Evolutionary conservation across 2,329 filamentous ascomycete genomes (phyloP).

Genomic region (Arthrobotrys entomopaga): DNA sequence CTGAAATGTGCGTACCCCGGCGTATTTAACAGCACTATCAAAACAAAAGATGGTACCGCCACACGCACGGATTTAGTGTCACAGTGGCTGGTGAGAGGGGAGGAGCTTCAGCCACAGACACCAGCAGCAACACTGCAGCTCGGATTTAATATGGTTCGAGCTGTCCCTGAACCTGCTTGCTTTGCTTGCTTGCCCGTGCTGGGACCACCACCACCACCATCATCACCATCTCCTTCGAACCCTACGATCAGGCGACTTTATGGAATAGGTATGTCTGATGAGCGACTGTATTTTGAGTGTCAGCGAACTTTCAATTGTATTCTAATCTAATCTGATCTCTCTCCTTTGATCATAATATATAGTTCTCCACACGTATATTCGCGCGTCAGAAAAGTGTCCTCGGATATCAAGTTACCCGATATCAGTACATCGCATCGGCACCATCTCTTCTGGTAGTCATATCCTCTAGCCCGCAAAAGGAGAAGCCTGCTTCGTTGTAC

Average conservation of each 20-base stretch:
- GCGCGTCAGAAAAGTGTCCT: constrained; percentile 18
- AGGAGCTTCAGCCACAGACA: constrained; percentile 38
- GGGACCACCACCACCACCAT: constrained; percentile 7
- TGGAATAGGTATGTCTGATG: too few relatives aligned
- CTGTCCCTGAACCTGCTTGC: constrained; percentile 31
- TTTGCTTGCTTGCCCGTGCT: not conserved
- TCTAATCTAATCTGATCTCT: constrained; percentile 20
- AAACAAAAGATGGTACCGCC: constrained; percentile 3
- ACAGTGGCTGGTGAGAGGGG: constrained; percentile 19
- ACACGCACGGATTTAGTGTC: not conserved
- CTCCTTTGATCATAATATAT: constrained; percentile 8
- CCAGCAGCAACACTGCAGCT: constrained; percentile 40
- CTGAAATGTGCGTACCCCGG: constrained; percentile 27
- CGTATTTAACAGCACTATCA: constrained; percentile 27
- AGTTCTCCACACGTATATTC: constrained; percentile 33
- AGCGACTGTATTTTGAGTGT: too few relatives aligned
- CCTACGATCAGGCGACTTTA: not conserved
- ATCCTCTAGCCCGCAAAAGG: not conserved
- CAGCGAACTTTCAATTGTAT: constrained; percentile 6
- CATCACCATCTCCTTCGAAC: constrained; percentile 10
- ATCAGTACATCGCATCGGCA: not conserved
- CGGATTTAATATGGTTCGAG: constrained; percentile 5
- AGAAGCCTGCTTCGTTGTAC: not conserved
- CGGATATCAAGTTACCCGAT: constrained; percentile 10
- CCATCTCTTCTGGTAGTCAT: not conserved